These are phyloP conservation scores for Fonsecaea pugnacius DNA, from an alignment of 2,329 filamentous ascomycete genomes.

Conservation along the genomic window DNA sequence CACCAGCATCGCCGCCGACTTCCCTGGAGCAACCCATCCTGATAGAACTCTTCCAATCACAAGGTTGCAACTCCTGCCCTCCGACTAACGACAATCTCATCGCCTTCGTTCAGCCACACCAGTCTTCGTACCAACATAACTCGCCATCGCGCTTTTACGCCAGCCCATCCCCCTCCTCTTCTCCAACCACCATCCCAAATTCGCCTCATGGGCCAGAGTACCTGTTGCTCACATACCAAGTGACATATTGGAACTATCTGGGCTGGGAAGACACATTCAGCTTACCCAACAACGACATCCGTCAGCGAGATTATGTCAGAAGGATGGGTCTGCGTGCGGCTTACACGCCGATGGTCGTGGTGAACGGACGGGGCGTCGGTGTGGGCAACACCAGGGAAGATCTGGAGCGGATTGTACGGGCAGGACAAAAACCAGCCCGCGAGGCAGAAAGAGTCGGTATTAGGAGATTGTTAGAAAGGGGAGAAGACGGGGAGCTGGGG, in stretches of 20 bases:
- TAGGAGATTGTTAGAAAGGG: not conserved
- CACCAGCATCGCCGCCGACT: not conserved
- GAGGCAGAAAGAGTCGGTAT: not conserved
- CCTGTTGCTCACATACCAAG: slow-evolving; percentile 28
- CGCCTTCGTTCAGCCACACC: slow-evolving; percentile 1
- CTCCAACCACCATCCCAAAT: not conserved
- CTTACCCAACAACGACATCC: slow-evolving; percentile 17
- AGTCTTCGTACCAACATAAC: not conserved
- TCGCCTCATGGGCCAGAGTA: slow-evolving; percentile 6
- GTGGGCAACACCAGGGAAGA: slow-evolving; percentile 23
- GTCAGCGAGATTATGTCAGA: slow-evolving; percentile 24
- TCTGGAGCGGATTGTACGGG: slow-evolving; percentile 4
- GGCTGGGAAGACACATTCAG: slow-evolving; percentile 29
- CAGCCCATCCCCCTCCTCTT: not conserved
- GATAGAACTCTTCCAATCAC: slow-evolving; percentile 26
- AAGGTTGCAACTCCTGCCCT: slow-evolving; percentile 27
- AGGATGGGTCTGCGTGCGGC: slow-evolving; percentile 6
- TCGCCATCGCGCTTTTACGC: slow-evolving; percentile 4
- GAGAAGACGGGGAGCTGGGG: not conserved
- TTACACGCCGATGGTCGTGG: slow-evolving; percentile 28
- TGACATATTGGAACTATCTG: slow-evolving; percentile 28
- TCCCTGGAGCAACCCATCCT: slow-evolving; percentile 10
- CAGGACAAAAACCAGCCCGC: not conserved
- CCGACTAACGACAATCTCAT: slow-evolving; percentile 23
- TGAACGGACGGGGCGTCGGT: slow-evolving; percentile 23